Evolutionary conservation across 2,329 filamentous ascomycete species (phyloP).

Genomic region (Dothistroma septosporum): DNA sequence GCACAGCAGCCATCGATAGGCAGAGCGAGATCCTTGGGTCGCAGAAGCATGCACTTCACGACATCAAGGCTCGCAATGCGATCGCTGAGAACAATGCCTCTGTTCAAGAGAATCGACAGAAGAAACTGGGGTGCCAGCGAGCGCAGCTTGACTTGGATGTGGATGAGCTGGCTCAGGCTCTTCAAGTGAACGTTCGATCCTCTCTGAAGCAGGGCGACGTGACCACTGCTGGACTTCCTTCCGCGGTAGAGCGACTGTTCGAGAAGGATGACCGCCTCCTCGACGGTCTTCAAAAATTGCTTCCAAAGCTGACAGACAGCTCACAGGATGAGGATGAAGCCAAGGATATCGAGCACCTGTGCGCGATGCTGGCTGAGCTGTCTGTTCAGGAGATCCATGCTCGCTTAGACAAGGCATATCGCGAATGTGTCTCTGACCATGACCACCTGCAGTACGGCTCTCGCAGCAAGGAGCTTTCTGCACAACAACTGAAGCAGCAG

Average conservation of each 20-base stretch:
- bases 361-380: slow-evolving; percentile 42
- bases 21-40: slow-evolving; percentile 59
- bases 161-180: slow-evolving; percentile 29
- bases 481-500: slow-evolving; percentile 22
- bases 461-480: slow-evolving; percentile 23
- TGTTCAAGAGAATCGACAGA: slow-evolving; percentile 15
- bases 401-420: slow-evolving; percentile 51
- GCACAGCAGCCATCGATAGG: slow-evolving; percentile 60
- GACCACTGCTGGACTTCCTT: slow-evolving; percentile 45
- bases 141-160: slow-evolving; percentile 40
- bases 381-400: slow-evolving; percentile 41
- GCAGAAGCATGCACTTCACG: slow-evolving; percentile 60
- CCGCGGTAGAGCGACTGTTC: slow-evolving; percentile 48
- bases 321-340: slow-evolving; percentile 45
- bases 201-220: slow-evolving; percentile 49
- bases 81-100: neutral
- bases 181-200: slow-evolving; percentile 35
- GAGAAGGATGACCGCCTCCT: slow-evolving; percentile 60
- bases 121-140: slow-evolving; percentile 37
- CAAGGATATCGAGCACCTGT: slow-evolving; percentile 55
- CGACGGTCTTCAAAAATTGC: slow-evolving; percentile 61
- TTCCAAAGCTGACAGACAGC: slow-evolving; percentile 53
- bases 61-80: slow-evolving; percentile 45
- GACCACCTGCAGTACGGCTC: slow-evolving; percentile 7
- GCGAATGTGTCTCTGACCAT: slow-evolving; percentile 11